Percentiles rank a stretch among this genome's conserved stretches.
Conservation (phyloP, 176 grass and related monocot species). For the Panicum miliaceum region DNA sequence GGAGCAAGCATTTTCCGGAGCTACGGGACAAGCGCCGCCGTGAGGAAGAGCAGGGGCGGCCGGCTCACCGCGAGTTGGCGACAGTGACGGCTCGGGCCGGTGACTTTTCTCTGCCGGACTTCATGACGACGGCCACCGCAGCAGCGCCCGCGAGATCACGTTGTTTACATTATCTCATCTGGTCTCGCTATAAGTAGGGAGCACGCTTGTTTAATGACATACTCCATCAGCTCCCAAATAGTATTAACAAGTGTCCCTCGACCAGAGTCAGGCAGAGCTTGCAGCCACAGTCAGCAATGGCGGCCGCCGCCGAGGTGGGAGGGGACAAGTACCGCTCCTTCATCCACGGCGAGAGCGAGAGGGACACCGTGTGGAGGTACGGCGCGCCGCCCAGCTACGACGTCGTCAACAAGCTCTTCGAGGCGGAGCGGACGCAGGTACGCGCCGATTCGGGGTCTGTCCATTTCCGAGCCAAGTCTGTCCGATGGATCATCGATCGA, state of each 20-base stretch:
- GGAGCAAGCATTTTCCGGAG: no score
- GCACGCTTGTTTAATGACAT: neutral
- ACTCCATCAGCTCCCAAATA: neutral
- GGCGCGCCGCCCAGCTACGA: conserved; percentile 80
- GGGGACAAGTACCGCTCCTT: conserved; percentile 74
- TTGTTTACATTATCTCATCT: neutral
- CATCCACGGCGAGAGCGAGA: conserved; percentile 71
- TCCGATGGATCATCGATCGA: no score
- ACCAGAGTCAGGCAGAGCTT: neutral
- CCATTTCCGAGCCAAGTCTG: no score
- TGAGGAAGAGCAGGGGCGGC: neutral
- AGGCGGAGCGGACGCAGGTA: conserved; percentile 65
- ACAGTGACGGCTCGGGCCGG: neutral
- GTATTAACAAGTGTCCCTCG: neutral
- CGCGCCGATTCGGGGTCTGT: no score
- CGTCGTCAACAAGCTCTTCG: conserved; percentile 76
- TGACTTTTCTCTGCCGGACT: neutral
- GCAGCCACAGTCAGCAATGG: conserved; percentile 9
- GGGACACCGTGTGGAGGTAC: conserved; percentile 60
- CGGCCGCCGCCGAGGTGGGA: conserved; percentile 3
- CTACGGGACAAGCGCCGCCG: neutral
- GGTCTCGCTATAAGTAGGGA: neutral
- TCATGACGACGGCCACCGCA: no score
- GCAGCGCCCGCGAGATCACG: neutral
- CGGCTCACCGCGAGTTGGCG: neutral